Evolutionary conservation across 768 basidiomycete genomes (phyloP), one percentile per base, ranked within the genome.

Genomic region (Mycena maculata): DNA sequence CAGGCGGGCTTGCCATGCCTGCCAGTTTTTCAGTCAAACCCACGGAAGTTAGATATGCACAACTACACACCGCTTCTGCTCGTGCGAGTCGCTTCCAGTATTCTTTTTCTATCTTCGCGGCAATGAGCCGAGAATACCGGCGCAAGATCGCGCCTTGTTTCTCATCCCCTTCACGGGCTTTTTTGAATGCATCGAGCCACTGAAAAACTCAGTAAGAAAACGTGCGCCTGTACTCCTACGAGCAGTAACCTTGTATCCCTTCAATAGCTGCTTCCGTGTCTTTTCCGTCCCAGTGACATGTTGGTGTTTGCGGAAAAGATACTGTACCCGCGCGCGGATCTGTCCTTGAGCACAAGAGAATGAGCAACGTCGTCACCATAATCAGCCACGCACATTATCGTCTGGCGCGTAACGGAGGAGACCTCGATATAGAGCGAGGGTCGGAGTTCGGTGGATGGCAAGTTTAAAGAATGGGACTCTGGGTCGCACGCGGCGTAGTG

Each of bases 361-460:
- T 47, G 22, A 42, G 10, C 23, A 3, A n/a, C 33, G 28, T n/a
- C 20, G 30, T 36, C 2, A 38, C 39, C 22, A 4, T 11, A 25
- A 15, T 11, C 8, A 12, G 50, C 31, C 47, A 42, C 87, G 60
- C 71, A 92, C 91, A 73, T 86, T 81, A 28, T 85, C 83, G 16
- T 83, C 83, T 1, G 87, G 86, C 8, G 91, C 83, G 42, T 83
- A 72, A 30, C 83, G 79, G 52, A 93, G 77, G 16, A 96, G 82
- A 4, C 88, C 87, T 23, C 93, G 85, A 76, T 95, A 96, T 6
- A 96, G 79, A 0, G 82, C 77, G 71, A 92, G 76, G 0, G 93
- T 94, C 4, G 95, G 94, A 28, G 90, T 77, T 23, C 90, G 86
- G 75, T 96, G 95, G 0, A 89, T 90, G 0, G 84, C 81, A 28